Conservation (phyloP, 2,329 filamentous ascomycete genomes). For the Ophiostoma populinum region DNA sequence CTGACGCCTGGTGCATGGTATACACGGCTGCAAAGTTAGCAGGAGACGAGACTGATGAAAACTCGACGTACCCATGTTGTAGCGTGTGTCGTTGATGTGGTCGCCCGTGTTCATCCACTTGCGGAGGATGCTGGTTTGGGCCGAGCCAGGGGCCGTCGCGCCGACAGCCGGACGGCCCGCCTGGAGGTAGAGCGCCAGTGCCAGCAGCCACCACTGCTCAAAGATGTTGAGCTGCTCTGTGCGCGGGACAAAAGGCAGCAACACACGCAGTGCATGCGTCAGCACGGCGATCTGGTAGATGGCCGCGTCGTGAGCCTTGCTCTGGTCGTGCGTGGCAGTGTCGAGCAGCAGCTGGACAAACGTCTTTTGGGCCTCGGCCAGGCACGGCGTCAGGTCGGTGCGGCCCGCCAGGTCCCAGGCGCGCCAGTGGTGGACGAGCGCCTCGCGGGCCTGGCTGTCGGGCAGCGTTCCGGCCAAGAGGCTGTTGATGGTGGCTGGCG, state of each 20-base stretch:
- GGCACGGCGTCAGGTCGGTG: conserved; percentile 49
- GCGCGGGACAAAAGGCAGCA: conserved; percentile 60
- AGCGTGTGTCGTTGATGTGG: conserved; percentile 38
- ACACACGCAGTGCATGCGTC: conserved; percentile 74
- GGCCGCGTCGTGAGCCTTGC: conserved; percentile 54
- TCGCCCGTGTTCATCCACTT: too few relatives aligned
- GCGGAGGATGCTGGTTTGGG: too few relatives aligned
- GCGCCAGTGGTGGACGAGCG: conserved; percentile 79
- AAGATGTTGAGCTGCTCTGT: conserved; percentile 59
- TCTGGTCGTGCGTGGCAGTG: conserved; percentile 27
- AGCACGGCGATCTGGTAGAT: conserved; percentile 66
- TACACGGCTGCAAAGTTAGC: conserved; percentile 36
- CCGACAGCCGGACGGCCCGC: conserved; percentile 57
- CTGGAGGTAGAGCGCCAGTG: conserved; percentile 59
- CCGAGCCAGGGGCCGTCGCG: too few relatives aligned
- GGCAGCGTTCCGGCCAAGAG: conserved; percentile 45
- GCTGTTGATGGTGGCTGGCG: conserved; percentile 23
- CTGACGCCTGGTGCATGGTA: conserved; percentile 55
- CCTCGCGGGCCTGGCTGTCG: conserved; percentile 27
- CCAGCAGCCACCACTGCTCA: conserved; percentile 79
- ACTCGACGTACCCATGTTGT: conserved; percentile 51
- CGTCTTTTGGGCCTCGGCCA: conserved; percentile 51
- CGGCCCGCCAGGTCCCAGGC: conserved; percentile 42
- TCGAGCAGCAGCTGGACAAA: conserved; percentile 21
- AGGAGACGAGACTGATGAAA: background rate